Base-by-base conservation (phyloP, 495 filamentous ascomycete species). In the Monascus purpureus region DNA sequence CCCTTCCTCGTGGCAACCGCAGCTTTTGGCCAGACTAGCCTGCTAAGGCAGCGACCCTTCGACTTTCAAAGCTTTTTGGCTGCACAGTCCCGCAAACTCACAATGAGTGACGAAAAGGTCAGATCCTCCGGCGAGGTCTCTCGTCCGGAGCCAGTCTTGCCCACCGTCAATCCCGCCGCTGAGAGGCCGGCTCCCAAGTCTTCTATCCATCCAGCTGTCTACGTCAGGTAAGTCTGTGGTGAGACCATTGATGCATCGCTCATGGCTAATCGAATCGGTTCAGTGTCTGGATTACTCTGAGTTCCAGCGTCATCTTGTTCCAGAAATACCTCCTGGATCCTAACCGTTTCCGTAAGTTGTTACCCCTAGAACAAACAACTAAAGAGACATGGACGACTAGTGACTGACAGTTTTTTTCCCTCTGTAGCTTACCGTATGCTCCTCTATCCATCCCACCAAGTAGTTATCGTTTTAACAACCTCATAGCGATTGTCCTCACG, bases 261-360 rank as follows among this genome's bases (percentile, higher is more conserved):
- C 20, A 11, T 11, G 27, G 17, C 8, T 38, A 2, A 25, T n/a
- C 13, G 9, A 26, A 13, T 12, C 8, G 25, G 38, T 32, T 31
- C 53, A 96, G 88, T 41, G 58, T 72, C 49, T 97, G 90, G 90
- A 96, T 97, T 42, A 55, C 73, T 34, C 61, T 93, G 46, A 93
- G 85, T 52, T 94, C 88, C 19, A 80, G 74, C 40, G 84, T 93
- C 40, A 97, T 97, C 46, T 63, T 96, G 26, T 97, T 94, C 78
- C 96, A 97, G 77, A 97, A 97, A 73, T 88, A 82, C 73, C 86
- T 97, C 42, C 71, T 96, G 33, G 75, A 82, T 46, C 81, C 73
- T 17, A 69, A 74, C 42, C 63, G 78, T 31, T 97, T 95, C 67
- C 64, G 83, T 90, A 70, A 76, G 82, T 59, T 32, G 22, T 32